A percentile compares a stretch with the other conserved stretches of the same genome.
Conservation (phyloP, 371 early-diverging fungal species). For the Umbelopsis sp. region DNA sequence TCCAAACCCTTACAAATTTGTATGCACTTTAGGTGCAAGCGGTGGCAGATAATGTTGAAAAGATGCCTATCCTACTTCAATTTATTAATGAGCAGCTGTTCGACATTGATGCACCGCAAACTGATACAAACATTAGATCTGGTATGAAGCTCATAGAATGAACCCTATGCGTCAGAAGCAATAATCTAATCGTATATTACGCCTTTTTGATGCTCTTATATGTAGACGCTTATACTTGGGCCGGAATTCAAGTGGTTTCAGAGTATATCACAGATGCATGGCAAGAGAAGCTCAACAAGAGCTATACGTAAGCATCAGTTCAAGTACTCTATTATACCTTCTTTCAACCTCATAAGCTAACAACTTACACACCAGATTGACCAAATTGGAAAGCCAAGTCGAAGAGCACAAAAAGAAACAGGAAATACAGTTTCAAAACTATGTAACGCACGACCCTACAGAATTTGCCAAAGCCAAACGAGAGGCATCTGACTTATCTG, state of each 20-base stretch:
- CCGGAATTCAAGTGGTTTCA: conserved; percentile 6
- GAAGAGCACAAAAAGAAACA: conserved; percentile 11
- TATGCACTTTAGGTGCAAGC: neutral
- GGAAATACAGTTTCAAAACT: conserved; percentile 8
- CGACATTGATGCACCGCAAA: conserved; percentile 4
- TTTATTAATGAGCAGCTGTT: conserved; percentile 3
- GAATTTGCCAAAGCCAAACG: conserved; percentile 6
- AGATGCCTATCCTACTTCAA: conserved; percentile 1
- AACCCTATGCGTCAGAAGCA: too few species aligned
- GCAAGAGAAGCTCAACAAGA: neutral
- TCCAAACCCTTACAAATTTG: too few species aligned
- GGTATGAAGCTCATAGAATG: neutral
- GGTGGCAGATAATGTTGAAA: neutral
- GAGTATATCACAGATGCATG: neutral
- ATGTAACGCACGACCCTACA: neutral
- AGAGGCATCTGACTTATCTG: neutral
- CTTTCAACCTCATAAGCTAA: too few species aligned
- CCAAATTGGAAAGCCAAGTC: conserved; percentile 3
- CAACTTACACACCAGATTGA: neutral
- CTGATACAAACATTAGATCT: neutral
- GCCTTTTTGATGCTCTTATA: too few species aligned
- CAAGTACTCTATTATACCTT: too few species aligned
- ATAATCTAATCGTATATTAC: too few species aligned
- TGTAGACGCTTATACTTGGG: conserved; percentile 4
- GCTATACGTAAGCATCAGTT: neutral